Evolutionary conservation across 2,329 filamentous ascomycete species (phyloP), one percentile per base, ranked within the genome.

Genomic region (Nakataea oryzae): DNA sequence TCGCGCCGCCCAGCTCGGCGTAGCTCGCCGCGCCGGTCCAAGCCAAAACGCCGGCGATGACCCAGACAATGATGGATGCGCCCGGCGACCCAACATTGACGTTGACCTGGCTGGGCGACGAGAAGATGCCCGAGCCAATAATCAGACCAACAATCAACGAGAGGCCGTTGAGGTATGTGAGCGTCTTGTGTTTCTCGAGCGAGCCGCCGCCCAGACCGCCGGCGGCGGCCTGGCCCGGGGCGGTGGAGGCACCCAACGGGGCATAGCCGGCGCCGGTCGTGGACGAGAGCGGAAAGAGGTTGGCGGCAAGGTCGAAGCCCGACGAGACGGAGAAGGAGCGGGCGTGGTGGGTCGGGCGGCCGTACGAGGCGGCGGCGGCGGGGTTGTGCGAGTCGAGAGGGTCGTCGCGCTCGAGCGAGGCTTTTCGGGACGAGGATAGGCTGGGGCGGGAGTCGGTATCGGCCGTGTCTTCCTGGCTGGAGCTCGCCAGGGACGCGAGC

Each of bases 11-110:
- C 6, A 99, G 81, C 77, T 99, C 95, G 4, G 95, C 95, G 75
- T 96, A 99, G 68, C 91, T 96, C 28, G 93, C 89, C 0, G 91
- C 93, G 12, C 95, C 93, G 0, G 95, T 99, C 93, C 95, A 99
- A 1, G 93, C 93, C 65, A 99, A 78, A 26, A 97, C 72, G n/a
- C 93, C 93, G 3, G 93, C 93, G 55, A 97, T 85, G 1, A 86
- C 81, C 93, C 93, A 99, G 5, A 97, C 87, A n/a, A 97, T 82
- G 60, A 99, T 78, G 1, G 93, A 87, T 21, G 93, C 93, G 59
- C 93, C 95, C 0, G 93, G 91, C 30, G 93, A 97, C 12, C 93
- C 95, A 47, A 91, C 91, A 72, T 96, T 96, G 62, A 84, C 84
- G 74, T 95, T 96, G 69, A 99, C 93, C 72, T 96, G 91, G 62